These are phyloP conservation scores for Dryadomyces sulphureus DNA, from an alignment of 2,329 filamentous ascomycete species.

Conservation along the genomic window DNA sequence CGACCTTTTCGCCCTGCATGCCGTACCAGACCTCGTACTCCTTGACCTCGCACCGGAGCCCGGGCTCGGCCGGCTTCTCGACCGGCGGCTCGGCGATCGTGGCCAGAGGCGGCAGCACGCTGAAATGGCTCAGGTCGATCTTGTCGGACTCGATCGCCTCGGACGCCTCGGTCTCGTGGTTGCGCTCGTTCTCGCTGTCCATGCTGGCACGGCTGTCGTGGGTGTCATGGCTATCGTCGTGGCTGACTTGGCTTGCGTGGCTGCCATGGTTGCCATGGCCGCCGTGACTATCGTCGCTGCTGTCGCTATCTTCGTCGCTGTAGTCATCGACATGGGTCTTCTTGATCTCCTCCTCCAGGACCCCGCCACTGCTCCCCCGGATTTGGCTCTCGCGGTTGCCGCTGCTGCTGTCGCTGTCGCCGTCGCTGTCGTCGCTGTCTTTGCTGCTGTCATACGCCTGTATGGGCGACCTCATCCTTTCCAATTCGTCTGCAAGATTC, in stretches of 20 bases:
- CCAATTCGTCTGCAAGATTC: not conserved
- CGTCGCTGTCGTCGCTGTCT: not conserved
- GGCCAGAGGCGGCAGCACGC: not conserved
- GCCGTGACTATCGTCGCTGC: not conserved
- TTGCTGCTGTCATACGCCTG: not conserved
- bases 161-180: not conserved
- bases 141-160: not conserved
- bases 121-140: not conserved
- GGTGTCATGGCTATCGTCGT: too few species aligned
- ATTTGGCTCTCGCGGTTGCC: too few species aligned
- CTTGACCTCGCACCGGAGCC: not conserved
- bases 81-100: not conserved
- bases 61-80: not conserved
- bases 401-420: not conserved
- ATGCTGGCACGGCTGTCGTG: not conserved
- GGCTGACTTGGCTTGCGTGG: too few species aligned
- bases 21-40: not conserved
- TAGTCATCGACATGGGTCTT: not conserved
- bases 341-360: too few species aligned
- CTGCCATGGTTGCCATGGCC: too few species aligned
- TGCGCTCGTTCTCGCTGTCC: not conserved
- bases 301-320: not conserved
- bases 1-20: not conserved
- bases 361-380: too few species aligned
- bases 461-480: not conserved